Evolutionary conservation across 176 grass and related monocot genomes (phyloP), one percentile per base, ranked within the genome.

Genomic region (Zizania latifolia): DNA sequence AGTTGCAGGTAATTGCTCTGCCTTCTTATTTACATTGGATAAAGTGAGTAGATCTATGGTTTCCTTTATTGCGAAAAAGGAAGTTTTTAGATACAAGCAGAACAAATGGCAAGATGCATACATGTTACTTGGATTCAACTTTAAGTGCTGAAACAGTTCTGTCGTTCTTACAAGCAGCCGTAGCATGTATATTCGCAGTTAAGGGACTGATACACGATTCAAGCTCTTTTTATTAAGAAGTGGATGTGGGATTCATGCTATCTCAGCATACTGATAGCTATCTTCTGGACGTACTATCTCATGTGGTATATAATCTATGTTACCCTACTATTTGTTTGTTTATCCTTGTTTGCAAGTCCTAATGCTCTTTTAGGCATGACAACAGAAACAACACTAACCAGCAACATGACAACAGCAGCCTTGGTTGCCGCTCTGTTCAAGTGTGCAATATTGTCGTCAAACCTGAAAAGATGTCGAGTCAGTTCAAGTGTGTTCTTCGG

Each of bases 181-280:
- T 98, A 45, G 89, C 89, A 86, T 98, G 94, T 72, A 38, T 87
- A 75, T 72, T 92, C 22, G 62, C 94, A 34, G 76, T 92, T 30
- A 94, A 89, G 56, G 94, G 94, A 14, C 76, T 98, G 59, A 56
- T 93, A 67, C 62, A 86, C 17, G n/a, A n/a, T n/a, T n/a, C n/a
- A n/a, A n/a, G n/a, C n/a, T n/a, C n/a, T n/a, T n/a, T n/a, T n/a
- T n/a, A n/a, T n/a, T n/a, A 89, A 89, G 65, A 87, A 81, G 62
- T 98, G 86, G 82, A 83, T 94, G 72, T 86, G 94, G 86, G 90
- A 92, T 81, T 98, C 94, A 8, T 87, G 68, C 57, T 98, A 92
- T 72, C 16, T 70, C 35, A 56, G 84, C 36, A 48, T 92, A 15
- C 62, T 85, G 2, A 61, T 92, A 68, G 62, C 86, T 10, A 55